Percentiles rank a stretch among this genome's conserved stretches.
Evolutionary conservation across 345 rosid species (phyloP).

Genomic region (Hypericum androsaemum): DNA sequence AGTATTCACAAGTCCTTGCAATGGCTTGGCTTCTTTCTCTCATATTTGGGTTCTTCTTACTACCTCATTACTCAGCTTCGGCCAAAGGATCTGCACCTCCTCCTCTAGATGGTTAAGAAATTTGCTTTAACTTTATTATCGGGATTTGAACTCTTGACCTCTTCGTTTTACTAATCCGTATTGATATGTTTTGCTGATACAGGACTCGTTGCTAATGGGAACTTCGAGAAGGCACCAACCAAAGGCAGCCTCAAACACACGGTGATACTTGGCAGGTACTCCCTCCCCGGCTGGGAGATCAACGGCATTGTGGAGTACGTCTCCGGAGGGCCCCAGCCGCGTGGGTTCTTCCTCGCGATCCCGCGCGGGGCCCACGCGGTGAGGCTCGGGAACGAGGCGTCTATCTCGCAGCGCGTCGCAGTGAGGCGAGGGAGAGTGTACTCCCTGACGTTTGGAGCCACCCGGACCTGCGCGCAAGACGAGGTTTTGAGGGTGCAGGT

Average conservation of each 20-base stretch:
- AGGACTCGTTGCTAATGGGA: constrained; percentile 61
- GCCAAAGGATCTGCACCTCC: constrained; percentile 7
- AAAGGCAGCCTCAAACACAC: constrained; percentile 53
- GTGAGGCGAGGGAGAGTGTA: constrained; percentile 39
- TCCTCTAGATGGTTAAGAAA: constrained; percentile 26
- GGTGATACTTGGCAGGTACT: constrained; percentile 58
- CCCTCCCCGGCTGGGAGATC: constrained; percentile 79
- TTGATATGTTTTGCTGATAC: background rate
- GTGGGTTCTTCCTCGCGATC: constrained; percentile 55
- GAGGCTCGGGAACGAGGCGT: constrained; percentile 71
- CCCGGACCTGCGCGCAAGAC: constrained; percentile 75
- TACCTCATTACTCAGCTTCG: constrained; percentile 3
- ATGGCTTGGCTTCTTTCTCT: constrained; percentile 19
- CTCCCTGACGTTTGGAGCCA: constrained; percentile 66
- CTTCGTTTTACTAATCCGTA: background rate
- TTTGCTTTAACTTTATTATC: background rate
- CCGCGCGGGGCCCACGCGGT: constrained; percentile 78
- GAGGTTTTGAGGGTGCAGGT: constrained; percentile 50
- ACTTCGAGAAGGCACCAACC: constrained; percentile 55
- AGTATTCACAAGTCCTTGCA: background rate
- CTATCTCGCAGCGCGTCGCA: constrained; percentile 47
- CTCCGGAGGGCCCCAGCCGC: constrained; percentile 77
- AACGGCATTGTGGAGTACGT: constrained; percentile 59
- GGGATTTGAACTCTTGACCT: background rate
- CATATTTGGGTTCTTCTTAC: constrained; percentile 9